Percentiles rank a stretch among this genome's conserved stretches.
Conservation (phyloP, 495 filamentous ascomycete genomes). For the Penicillium arizonense region DNA sequence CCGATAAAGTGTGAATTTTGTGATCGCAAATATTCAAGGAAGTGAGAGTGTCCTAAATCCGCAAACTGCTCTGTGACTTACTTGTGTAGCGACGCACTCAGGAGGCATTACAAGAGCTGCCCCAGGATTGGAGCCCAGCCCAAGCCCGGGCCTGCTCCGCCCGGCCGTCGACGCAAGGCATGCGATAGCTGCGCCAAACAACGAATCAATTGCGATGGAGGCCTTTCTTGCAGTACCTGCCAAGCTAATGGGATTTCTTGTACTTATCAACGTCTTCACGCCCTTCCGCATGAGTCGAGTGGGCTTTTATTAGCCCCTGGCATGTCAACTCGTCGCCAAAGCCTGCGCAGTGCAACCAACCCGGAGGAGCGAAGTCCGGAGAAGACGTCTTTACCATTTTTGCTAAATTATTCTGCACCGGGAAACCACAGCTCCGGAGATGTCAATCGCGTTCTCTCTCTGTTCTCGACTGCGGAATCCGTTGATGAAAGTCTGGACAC, state of each 20-base stretch:
- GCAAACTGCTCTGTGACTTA: not conserved
- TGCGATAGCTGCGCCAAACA: slow-evolving; percentile 10
- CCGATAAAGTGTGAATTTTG: slow-evolving; percentile 10
- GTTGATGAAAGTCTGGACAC: not conserved
- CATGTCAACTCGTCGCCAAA: not conserved
- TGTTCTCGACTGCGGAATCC: slow-evolving; percentile 11
- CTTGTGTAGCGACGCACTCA: slow-evolving; percentile 11
- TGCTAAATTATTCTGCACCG: slow-evolving; percentile 14
- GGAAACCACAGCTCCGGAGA: slow-evolving; percentile 8
- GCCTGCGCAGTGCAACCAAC: not conserved
- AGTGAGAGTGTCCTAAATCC: not conserved
- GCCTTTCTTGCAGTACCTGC: slow-evolving; percentile 1
- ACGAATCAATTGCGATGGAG: slow-evolving; percentile 5
- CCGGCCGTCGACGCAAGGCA: slow-evolving; percentile 14
- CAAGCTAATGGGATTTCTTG: not conserved
- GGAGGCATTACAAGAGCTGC: slow-evolving; percentile 14
- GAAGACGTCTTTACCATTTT: slow-evolving; percentile 10
- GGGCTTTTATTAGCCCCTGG: not conserved
- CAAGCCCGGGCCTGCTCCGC: not conserved
- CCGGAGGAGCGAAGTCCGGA: not conserved
- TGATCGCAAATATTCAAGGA: slow-evolving; percentile 11
- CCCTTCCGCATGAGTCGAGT: not conserved
- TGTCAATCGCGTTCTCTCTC: slow-evolving; percentile 11
- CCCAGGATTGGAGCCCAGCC: not conserved
- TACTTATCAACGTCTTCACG: slow-evolving; percentile 4